Conservation (phyloP, 2,329 filamentous ascomycete species). For the Penicillium janthinellum region DNA sequence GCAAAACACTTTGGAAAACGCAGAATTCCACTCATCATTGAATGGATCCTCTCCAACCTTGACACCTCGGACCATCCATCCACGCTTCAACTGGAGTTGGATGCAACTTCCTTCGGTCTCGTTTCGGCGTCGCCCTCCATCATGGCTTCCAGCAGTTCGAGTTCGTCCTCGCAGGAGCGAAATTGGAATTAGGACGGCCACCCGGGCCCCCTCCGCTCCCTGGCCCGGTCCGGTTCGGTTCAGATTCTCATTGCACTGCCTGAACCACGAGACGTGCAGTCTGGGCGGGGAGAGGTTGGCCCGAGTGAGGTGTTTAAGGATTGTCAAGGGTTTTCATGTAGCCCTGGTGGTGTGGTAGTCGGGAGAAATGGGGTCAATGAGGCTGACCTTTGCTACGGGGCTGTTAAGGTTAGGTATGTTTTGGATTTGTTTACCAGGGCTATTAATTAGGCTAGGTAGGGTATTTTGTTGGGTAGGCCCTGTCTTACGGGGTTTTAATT, state of each 20-base stretch:
- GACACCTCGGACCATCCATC: too few relatives aligned
- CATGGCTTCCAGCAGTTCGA: conserved; percentile 2
- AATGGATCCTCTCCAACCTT: neutral
- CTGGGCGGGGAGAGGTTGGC: neutral
- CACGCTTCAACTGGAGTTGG: too few relatives aligned
- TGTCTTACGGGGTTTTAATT: too few relatives aligned
- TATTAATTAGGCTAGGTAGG: too few relatives aligned
- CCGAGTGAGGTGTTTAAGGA: neutral
- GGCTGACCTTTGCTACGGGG: conserved; percentile 5
- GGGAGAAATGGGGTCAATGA: neutral
- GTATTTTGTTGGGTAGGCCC: too few relatives aligned
- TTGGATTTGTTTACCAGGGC: neutral
- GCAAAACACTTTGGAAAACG: neutral
- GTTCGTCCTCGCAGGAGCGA: neutral
- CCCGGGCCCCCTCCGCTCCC: neutral
- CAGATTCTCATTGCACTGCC: neutral
- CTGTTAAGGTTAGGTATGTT: neutral
- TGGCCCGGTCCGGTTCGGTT: conserved; percentile 1
- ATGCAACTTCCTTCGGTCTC: neutral
- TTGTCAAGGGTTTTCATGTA: neutral
- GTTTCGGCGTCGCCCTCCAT: conserved; percentile 12
- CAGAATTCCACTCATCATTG: neutral
- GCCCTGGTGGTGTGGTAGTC: too few relatives aligned
- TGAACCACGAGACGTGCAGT: conserved; percentile 1
- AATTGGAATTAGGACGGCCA: conserved; percentile 19